These are phyloP conservation scores for Heritiera fomes DNA, from an alignment of 345 rosid genomes.

Conservation along the genomic window DNA sequence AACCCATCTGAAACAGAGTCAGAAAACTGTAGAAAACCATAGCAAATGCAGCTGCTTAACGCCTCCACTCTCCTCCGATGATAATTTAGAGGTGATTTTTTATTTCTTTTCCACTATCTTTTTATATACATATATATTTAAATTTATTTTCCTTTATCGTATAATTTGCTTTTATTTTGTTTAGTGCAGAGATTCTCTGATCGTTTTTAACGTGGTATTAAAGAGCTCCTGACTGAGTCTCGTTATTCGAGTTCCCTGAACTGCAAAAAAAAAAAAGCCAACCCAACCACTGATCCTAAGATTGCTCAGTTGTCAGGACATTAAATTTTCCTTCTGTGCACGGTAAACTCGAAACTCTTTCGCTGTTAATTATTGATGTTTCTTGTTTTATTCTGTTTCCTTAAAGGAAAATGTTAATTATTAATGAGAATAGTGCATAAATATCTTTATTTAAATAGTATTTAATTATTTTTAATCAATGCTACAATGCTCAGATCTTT, in stretches of 20 bases:
- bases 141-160: background rate
- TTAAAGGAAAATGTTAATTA: no score
- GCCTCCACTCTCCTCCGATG: background rate
- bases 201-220: constrained; percentile 21
- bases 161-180: no score
- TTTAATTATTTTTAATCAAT: no score
- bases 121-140: background rate
- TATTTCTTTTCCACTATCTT: background rate
- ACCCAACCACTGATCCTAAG: background rate
- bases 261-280: background rate
- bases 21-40: background rate
- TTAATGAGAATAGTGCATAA: no score
- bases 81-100: background rate
- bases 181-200: constrained; percentile 45
- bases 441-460: no score
- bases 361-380: background rate
- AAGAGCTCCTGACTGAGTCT: constrained; percentile 18
- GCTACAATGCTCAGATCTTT: background rate
- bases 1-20: background rate
- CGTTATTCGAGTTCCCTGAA: constrained; percentile 24
- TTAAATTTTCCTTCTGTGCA: constrained; percentile 4
- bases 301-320: background rate
- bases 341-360: background rate
- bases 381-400: background rate
- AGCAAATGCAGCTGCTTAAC: background rate